Evolutionary conservation across 805 yeast genomes (phyloP).

Genomic region (Candida alai): DNA sequence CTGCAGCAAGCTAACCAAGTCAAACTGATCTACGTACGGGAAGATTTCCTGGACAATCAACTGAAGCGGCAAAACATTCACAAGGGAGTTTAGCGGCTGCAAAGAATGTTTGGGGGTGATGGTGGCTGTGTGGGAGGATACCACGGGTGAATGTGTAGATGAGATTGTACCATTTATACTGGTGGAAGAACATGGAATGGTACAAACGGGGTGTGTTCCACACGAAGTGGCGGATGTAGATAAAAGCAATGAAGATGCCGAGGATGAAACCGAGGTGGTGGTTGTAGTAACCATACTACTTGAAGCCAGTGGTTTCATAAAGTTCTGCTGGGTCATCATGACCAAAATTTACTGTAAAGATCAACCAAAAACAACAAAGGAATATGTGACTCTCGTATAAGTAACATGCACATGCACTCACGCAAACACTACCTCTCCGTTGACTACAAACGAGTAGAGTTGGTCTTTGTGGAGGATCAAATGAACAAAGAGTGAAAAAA

Average conservation of each 20-base stretch:
- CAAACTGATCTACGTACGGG: slow-evolving; percentile 29
- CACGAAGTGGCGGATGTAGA: slow-evolving; percentile 1
- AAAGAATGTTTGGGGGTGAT: neutral
- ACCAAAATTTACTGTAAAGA: too few species aligned
- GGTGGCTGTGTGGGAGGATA: neutral
- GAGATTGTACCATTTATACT: neutral
- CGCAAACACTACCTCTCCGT: too few species aligned
- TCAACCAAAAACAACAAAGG: too few species aligned
- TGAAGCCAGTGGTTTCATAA: neutral
- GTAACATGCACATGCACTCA: too few species aligned
- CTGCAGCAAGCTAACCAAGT: slow-evolving; percentile 21
- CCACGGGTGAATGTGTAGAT: neutral
- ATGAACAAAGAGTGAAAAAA: too few species aligned
- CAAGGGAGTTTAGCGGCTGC: slow-evolving; percentile 11
- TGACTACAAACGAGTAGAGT: too few species aligned
- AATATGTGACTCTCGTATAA: too few species aligned
- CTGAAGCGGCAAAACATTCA: slow-evolving; percentile 13
- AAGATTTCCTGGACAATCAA: slow-evolving; percentile 14
- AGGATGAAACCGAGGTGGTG: neutral
- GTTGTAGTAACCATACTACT: slow-evolving; percentile 1
- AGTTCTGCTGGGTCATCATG: slow-evolving; percentile 1
- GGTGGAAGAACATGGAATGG: slow-evolving; percentile 2
- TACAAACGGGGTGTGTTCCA: neutral
- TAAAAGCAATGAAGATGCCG: neutral
- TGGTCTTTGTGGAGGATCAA: too few species aligned